Conservation (phyloP, 257 asterid genomes). For the Euphrasia confusa region DNA sequence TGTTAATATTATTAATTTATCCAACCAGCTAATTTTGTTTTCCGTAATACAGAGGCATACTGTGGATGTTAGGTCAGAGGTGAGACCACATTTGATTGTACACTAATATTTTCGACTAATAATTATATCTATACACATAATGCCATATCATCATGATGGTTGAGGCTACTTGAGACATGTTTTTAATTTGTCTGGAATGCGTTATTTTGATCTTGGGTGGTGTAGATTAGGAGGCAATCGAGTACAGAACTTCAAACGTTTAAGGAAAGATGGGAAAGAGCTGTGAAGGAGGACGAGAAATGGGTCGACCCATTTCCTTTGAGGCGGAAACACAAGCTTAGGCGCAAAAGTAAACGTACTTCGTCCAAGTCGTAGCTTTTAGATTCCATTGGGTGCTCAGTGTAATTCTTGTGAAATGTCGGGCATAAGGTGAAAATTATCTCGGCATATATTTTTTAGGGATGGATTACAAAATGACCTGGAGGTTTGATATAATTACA, state of each 20-base stretch:
- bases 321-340: slow-evolving; percentile 27
- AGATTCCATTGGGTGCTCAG: no score
- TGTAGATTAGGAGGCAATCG: slow-evolving; percentile 72
- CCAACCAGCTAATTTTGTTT: background rate
- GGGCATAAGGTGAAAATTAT: no score
- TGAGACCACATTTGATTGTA: slow-evolving; percentile 25
- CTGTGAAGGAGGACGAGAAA: slow-evolving; percentile 52
- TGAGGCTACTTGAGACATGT: background rate
- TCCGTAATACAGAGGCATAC: slow-evolving; percentile 42
- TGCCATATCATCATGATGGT: no score
- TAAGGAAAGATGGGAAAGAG: slow-evolving; percentile 77
- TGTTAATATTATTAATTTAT: background rate
- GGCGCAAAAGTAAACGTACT: slow-evolving; percentile 25
- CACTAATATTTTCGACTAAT: background rate
- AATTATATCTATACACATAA: no score
- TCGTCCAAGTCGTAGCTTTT: no score
- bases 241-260: slow-evolving; percentile 60
- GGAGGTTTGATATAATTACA: no score
- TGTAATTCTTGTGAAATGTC: no score
- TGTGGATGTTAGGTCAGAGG: slow-evolving; percentile 84
- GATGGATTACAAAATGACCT: no score
- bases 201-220: slow-evolving; percentile 5
- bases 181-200: background rate
- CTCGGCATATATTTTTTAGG: no score
- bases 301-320: slow-evolving; percentile 73